Conservation (phyloP, 176 grass and related monocot species). For the Eragrostis nindensis region DNA sequence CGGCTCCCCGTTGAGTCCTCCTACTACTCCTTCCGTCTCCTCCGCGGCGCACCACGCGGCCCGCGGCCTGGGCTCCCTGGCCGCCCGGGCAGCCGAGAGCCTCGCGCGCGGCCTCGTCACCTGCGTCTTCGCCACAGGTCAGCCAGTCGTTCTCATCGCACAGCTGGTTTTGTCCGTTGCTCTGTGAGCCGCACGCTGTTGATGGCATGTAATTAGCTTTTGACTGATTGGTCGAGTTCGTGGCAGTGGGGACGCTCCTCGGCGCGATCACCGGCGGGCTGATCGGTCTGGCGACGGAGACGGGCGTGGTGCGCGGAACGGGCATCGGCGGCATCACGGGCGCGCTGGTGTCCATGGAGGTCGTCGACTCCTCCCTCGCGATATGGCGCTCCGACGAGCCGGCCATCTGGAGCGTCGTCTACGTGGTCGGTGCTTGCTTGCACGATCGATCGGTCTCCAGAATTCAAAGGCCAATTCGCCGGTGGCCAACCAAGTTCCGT, state of each 20-base stretch:
- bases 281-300: slow-evolving; percentile 68
- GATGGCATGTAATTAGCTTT: too few relatives aligned
- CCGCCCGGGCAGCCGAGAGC: slow-evolving; percentile 37
- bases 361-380: slow-evolving; percentile 54
- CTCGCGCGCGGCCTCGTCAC: slow-evolving; percentile 54
- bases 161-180: too few relatives aligned
- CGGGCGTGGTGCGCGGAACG: slow-evolving; percentile 58
- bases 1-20: background rate
- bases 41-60: background rate
- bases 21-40: background rate
- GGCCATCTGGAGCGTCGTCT: slow-evolving; percentile 60
- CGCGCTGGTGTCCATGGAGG: slow-evolving; percentile 66
- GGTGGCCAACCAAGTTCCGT: background rate
- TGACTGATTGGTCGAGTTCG: background rate
- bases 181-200: too few relatives aligned
- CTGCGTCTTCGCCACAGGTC: slow-evolving; percentile 60
- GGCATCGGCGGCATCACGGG: slow-evolving; percentile 58
- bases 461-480: background rate
- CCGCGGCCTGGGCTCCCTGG: slow-evolving; percentile 11
- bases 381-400: slow-evolving; percentile 55
- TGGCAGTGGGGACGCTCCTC: slow-evolving; percentile 53
- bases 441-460: background rate
- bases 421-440: slow-evolving; percentile 42
- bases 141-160: background rate
- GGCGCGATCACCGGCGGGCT: slow-evolving; percentile 67